Evolutionary conservation across 108 stramenopile genomes (phyloP), one percentile per base, ranked within the genome.

Genomic region (Conticribra weissflogii): DNA sequence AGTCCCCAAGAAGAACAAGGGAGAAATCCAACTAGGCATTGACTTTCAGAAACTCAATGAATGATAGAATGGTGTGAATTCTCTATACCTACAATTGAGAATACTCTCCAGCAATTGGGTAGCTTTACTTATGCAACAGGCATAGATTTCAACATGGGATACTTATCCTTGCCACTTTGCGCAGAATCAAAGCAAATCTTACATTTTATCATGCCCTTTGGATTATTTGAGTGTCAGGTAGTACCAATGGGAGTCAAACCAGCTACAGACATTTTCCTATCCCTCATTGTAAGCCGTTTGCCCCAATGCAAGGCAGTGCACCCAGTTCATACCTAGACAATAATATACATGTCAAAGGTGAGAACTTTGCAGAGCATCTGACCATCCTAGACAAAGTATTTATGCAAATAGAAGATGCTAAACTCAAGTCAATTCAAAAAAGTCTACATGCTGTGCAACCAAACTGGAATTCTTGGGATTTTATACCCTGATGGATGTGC

Each of bases 1-100:
- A n/a, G n/a, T n/a, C n/a, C n/a, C n/a, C n/a, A n/a, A n/a, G n/a
- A n/a, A n/a, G n/a, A n/a, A n/a, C n/a, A 48, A 68, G 46, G 52
- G 67, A 0, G 18, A 24, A 15, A 56, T 68, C 29, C 24, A 47
- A 1, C 28, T 68, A 8, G 67, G 56, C 24, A 57, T 68, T 1
- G 67, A 68, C 33, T 68, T 68, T 22, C 2, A 45, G 2, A 15
- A 54, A 57, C 55, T 68, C 54, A 68, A 68, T 28, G 4, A 0
- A 12, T 45, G 16, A 27, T 56, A 0, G 28, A 45, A 23, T 25
- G 44, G 2, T 46, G 44, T 16, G 55, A 56, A 57, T 57, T 30
- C 24, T 32, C 31, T 14, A 29, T 59, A 15, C 16, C 18, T 15
- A 59, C 57, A 50, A 24, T 0, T 46, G 0, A 50, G 31, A 24